Evolutionary conservation across 2,329 filamentous ascomycete genomes (phyloP).

Genomic region (Arthrocladium fulminans): DNA sequence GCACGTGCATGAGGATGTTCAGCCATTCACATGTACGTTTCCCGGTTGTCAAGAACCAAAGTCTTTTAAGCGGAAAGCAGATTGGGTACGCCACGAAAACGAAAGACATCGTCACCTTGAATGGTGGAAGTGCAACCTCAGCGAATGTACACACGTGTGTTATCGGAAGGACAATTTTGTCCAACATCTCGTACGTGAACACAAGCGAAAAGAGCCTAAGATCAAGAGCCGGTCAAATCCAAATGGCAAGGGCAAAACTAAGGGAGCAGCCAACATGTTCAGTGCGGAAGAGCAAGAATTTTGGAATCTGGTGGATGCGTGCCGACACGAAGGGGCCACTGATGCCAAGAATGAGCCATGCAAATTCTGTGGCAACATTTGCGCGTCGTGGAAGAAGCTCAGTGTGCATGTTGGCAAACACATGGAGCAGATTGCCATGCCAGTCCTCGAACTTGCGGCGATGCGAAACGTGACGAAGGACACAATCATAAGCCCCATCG

Average conservation of each 20-base stretch:
- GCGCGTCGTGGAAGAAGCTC: conserved; percentile 82
- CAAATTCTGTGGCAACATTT: conserved; percentile 74
- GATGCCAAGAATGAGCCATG: conserved; percentile 69
- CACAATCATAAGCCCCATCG: conserved; percentile 59
- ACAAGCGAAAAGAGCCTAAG: conserved; percentile 76
- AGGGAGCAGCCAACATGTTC: conserved; percentile 24
- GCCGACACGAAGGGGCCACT: conserved; percentile 59
- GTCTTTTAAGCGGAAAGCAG: conserved; percentile 89
- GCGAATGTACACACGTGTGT: conserved; percentile 73
- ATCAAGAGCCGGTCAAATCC: conserved; percentile 61
- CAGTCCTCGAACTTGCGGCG: conserved; percentile 52
- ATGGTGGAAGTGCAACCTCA: conserved; percentile 78
- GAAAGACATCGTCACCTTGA: conserved; percentile 83
- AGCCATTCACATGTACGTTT: conserved; percentile 90
- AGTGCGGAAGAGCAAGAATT: conserved; percentile 50
- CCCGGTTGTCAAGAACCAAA: conserved; percentile 73
- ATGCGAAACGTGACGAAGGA: conserved; percentile 39
- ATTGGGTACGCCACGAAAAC: conserved; percentile 92
- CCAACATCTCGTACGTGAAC: conserved; percentile 83
- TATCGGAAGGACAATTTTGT: conserved; percentile 88
- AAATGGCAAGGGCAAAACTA: conserved; percentile 46
- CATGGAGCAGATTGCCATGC: conserved; percentile 85
- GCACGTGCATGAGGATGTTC: conserved; percentile 86
- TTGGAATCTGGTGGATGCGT: conserved; percentile 69
- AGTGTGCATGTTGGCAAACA: conserved; percentile 90